Evolutionary conservation across 192 early-diverging fungal genomes (phyloP).

Genomic region (Mycoemilia scoparia): DNA sequence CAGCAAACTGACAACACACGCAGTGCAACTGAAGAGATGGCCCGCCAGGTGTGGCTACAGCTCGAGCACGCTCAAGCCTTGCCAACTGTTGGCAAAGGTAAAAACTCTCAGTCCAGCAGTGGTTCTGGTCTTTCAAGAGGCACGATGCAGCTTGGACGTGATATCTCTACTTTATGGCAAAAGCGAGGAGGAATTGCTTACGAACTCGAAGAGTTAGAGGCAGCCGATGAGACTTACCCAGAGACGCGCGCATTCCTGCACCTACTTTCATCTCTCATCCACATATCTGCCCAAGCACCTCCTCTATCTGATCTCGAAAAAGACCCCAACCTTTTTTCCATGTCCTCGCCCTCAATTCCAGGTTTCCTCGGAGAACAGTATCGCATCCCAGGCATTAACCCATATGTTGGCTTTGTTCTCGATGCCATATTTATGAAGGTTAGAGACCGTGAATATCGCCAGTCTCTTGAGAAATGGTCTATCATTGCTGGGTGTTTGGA

Average conservation of each 20-base stretch:
- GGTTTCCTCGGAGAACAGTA: slow-evolving; percentile 41
- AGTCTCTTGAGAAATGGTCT: slow-evolving; percentile 55
- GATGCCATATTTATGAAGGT: slow-evolving; percentile 74
- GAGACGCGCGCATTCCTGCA: slow-evolving; percentile 71
- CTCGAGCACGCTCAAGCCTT: slow-evolving; percentile 58
- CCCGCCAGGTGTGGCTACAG: slow-evolving; percentile 54
- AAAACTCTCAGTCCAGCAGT: too few species aligned
- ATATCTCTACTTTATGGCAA: slow-evolving; percentile 3
- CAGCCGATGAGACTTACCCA: slow-evolving; percentile 57
- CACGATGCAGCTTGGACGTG: slow-evolving; percentile 10
- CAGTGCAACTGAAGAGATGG: slow-evolving; percentile 30
- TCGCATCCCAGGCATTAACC: slow-evolving; percentile 52
- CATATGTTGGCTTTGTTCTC: slow-evolving; percentile 68
- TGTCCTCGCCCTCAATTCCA: slow-evolving; percentile 33
- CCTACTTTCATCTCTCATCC: slow-evolving; percentile 51
- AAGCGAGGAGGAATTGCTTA: slow-evolving; percentile 39
- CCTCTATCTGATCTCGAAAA: slow-evolving; percentile 14
- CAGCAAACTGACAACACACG: slow-evolving; percentile 9
- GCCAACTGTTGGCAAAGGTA: too few species aligned
- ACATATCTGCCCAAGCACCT: slow-evolving; percentile 29
- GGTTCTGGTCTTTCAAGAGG: slow-evolving; percentile 7
- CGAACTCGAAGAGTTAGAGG: slow-evolving; percentile 71
- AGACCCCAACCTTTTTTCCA: slow-evolving; percentile 15
- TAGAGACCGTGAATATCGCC: slow-evolving; percentile 41
- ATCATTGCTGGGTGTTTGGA: slow-evolving; percentile 38